Evolutionary conservation across 2,329 filamentous ascomycete species (phyloP).

Genomic region (Colletotrichum sp.): DNA sequence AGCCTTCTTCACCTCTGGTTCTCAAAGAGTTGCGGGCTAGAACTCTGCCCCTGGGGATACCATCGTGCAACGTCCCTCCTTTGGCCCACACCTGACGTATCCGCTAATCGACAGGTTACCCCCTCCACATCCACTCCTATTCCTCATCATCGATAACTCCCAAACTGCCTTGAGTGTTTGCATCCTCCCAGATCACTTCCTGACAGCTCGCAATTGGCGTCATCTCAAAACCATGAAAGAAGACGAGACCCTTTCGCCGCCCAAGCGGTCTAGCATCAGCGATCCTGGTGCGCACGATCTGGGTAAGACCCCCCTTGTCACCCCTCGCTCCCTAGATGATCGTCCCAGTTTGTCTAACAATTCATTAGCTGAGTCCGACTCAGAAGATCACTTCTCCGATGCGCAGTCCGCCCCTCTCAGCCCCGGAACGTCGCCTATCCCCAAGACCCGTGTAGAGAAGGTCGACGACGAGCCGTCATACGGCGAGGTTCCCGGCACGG

Average conservation of each 20-base stretch:
- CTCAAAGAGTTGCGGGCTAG: neutral
- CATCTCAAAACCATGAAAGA: conserved; percentile 30
- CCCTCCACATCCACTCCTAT: conserved; percentile 17
- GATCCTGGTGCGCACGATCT: conserved; percentile 67
- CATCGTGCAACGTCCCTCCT: neutral
- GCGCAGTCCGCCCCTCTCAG: conserved; percentile 59
- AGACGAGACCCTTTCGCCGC: conserved; percentile 43
- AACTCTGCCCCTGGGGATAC: conserved; percentile 1
- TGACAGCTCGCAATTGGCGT: neutral
- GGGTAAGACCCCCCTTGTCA: conserved; percentile 40
- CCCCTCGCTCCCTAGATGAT: neutral
- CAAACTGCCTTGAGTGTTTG: neutral
- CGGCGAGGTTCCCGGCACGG: conserved; percentile 66
- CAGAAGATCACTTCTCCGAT: conserved; percentile 74
- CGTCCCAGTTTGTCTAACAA: conserved; percentile 26
- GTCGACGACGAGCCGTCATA: conserved; percentile 62
- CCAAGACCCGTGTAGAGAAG: conserved; percentile 64
- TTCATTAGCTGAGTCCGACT: conserved; percentile 57
- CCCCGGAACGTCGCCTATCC: conserved; percentile 55
- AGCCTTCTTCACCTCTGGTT: neutral
- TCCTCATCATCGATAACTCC: conserved; percentile 11
- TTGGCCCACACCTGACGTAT: conserved; percentile 20
- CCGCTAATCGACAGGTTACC: conserved; percentile 20
- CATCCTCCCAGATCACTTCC: neutral
- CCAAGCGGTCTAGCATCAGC: conserved; percentile 44